A percentile compares a stretch with the other conserved stretches of the same genome.
phyloP scores from a whole-genome alignment of 352 stramenopile genomes.

The Globisporangium heterothallicum region DNA sequence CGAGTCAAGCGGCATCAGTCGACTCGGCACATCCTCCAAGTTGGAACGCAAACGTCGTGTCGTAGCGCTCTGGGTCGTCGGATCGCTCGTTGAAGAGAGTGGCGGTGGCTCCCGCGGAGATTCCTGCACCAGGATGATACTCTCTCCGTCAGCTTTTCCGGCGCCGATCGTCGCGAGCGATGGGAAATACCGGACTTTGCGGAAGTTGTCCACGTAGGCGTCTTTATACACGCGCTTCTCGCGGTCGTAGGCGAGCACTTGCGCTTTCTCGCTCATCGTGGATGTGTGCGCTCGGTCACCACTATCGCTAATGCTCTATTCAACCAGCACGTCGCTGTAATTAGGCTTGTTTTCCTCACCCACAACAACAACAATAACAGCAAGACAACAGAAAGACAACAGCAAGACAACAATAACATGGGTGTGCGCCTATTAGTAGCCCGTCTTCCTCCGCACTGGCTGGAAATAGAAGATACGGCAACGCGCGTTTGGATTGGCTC shows the following conservation, averaged over 20 bases:
- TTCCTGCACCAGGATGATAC: slow-evolving; percentile 68
- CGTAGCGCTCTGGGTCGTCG: neutral
- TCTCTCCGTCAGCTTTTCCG: slow-evolving; percentile 38
- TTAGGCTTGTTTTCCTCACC: too few species aligned
- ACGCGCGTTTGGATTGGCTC: slow-evolving; percentile 4
- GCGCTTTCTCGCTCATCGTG: slow-evolving; percentile 38
- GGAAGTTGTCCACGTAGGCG: slow-evolving; percentile 66
- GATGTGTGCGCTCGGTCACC: neutral
- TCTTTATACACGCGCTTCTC: slow-evolving; percentile 79
- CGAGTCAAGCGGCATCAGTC: slow-evolving; percentile 45
- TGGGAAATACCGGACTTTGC: slow-evolving; percentile 69
- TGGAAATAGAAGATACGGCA: slow-evolving; percentile 13
- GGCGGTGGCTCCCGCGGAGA: neutral
- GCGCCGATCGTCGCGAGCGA: slow-evolving; percentile 47
- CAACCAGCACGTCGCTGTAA: too few species aligned
- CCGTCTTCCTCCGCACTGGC: slow-evolving; percentile 4
- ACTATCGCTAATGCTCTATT: neutral
- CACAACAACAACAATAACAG: too few species aligned
- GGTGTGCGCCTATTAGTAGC: neutral
- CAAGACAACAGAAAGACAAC: neutral
- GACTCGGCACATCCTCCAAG: slow-evolving; percentile 39
- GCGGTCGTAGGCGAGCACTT: slow-evolving; percentile 55
- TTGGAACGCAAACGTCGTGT: slow-evolving; percentile 10
- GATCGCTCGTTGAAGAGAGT: slow-evolving; percentile 7
- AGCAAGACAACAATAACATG: neutral